These are phyloP conservation scores for Taphrina populina DNA, from an alignment of 1,139 yeast species.

Conservation along the genomic window DNA sequence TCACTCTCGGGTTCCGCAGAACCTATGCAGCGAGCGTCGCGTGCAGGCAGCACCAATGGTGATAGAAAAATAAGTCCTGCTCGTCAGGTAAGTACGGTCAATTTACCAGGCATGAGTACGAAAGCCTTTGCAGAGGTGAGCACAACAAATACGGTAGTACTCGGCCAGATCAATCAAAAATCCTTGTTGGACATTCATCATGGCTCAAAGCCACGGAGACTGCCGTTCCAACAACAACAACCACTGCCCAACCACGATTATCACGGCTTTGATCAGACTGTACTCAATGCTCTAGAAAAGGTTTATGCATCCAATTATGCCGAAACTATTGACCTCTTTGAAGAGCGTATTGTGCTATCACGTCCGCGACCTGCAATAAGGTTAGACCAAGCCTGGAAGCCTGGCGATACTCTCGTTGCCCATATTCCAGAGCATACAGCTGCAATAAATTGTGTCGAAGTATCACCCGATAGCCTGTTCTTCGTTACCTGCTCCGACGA, in stretches of 20 bases:
- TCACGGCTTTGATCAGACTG: slow-evolving; percentile 64
- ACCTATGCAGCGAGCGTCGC: too few species aligned
- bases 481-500: slow-evolving; percentile 86
- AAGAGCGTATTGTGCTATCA: slow-evolving; percentile 36
- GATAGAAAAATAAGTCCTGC: not conserved
- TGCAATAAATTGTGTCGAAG: slow-evolving; percentile 57
- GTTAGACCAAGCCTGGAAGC: slow-evolving; percentile 42
- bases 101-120: slow-evolving; percentile 18
- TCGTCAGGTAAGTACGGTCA: slow-evolving; percentile 8
- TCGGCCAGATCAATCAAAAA: slow-evolving; percentile 23
- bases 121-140: slow-evolving; percentile 25
- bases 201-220: not conserved
- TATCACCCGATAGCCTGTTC: slow-evolving; percentile 60
- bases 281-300: slow-evolving; percentile 57
- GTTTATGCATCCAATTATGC: slow-evolving; percentile 57
- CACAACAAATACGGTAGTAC: slow-evolving; percentile 14
- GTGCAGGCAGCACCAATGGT: slow-evolving; percentile 22
- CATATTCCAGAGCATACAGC: slow-evolving; percentile 58
- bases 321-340: not conserved
- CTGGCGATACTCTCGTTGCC: slow-evolving; percentile 59
- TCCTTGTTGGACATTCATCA: not conserved
- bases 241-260: slow-evolving; percentile 49
- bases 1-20: too few species aligned
- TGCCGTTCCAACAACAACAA: slow-evolving; percentile 43
- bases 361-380: not conserved